Conservation (phyloP, 129 eudicot species). For the Centaurea solstitialis region DNA sequence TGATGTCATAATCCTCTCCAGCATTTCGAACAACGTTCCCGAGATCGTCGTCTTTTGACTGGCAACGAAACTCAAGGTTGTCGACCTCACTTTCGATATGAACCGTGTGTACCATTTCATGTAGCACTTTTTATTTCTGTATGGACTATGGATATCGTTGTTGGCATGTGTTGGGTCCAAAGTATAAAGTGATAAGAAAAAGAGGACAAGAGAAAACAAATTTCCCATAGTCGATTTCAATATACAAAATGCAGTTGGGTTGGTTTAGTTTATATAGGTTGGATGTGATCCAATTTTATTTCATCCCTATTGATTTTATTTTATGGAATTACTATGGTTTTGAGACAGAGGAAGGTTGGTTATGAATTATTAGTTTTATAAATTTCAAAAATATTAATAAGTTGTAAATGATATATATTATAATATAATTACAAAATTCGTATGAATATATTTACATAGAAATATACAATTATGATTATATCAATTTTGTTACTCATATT, state of each 20-base stretch:
- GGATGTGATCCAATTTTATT: background rate
- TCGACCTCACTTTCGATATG: conserved; percentile 4
- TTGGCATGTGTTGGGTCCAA: conserved; percentile 9
- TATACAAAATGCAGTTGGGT: background rate
- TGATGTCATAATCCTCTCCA: background rate
- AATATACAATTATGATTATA: too few relatives aligned
- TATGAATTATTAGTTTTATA: background rate
- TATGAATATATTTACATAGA: too few relatives aligned
- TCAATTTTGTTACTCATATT: too few relatives aligned
- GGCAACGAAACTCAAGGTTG: conserved; percentile 15
- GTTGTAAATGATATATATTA: too few relatives aligned
- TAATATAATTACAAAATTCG: too few relatives aligned
- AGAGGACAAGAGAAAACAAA: background rate
- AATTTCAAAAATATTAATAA: too few relatives aligned
- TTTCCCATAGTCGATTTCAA: background rate
- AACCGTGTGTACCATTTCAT: background rate
- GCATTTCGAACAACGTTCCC: background rate
- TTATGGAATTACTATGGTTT: background rate
- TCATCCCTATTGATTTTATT: too few relatives aligned
- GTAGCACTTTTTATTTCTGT: background rate
- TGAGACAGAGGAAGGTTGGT: background rate
- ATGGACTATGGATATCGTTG: background rate
- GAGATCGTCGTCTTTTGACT: conserved; percentile 24
- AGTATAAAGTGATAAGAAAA: background rate
- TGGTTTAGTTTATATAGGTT: background rate